Conservation (phyloP, 1,284 basidiomycete genomes). For the Lentinula novae-zelandiae region DNA sequence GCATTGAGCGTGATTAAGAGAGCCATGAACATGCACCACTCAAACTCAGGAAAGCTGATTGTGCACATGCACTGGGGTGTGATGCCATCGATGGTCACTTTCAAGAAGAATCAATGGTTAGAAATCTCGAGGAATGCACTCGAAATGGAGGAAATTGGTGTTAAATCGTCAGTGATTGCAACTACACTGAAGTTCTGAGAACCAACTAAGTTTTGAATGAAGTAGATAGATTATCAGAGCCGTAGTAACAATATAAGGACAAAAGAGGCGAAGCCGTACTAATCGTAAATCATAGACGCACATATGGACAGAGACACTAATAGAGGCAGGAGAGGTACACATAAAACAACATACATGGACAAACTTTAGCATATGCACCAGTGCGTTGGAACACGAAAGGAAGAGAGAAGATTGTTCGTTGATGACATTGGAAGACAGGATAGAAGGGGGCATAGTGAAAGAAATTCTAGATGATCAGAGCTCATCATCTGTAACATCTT, state of each 20-base stretch:
- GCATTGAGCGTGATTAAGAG: no score
- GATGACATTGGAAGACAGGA: background rate
- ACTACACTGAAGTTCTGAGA: no score
- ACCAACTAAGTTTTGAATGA: background rate
- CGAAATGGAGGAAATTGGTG: no score
- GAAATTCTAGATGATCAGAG: slow-evolving; percentile 29
- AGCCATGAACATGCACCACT: no score
- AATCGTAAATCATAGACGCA: background rate
- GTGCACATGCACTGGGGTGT: no score
- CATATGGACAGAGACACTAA: background rate
- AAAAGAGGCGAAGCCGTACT: background rate
- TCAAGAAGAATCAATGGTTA: no score
- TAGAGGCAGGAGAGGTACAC: background rate
- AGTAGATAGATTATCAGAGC: slow-evolving; percentile 2
- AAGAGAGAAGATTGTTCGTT: background rate
- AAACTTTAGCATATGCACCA: background rate
- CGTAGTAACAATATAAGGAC: background rate
- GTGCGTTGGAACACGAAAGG: background rate
- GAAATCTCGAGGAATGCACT: no score
- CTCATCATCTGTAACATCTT: slow-evolving; percentile 74
- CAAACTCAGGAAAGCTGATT: no score
- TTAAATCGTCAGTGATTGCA: no score
- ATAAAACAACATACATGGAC: slow-evolving; percentile 1
- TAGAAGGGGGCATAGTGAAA: background rate
- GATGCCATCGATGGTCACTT: no score